A percentile compares a stretch with the other conserved stretches of the same genome.
Evolutionary conservation across 202 grass and related monocot genomes (phyloP).

Genomic region (Eragrostis tef): DNA sequence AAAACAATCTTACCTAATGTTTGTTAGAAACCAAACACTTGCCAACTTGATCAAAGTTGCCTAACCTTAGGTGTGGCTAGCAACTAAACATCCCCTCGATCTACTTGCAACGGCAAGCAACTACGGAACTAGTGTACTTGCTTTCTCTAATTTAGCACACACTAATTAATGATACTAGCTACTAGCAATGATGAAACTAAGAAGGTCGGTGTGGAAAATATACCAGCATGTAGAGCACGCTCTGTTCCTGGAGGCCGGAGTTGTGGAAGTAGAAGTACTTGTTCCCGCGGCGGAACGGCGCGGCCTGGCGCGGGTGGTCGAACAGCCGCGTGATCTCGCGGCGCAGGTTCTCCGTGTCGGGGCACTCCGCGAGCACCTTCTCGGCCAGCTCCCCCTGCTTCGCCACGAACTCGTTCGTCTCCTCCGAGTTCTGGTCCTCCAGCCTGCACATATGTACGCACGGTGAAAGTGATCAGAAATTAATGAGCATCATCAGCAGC

Average conservation of each 20-base stretch:
- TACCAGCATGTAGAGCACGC: conserved; percentile 89
- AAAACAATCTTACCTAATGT: no score
- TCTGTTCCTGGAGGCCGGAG: conserved; percentile 87
- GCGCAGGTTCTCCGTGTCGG: conserved; percentile 64
- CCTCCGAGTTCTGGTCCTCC: conserved; percentile 88
- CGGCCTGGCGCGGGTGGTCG: conserved; percentile 78
- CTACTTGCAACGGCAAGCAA: no score
- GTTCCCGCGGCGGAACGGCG: conserved; percentile 71
- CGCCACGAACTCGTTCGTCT: conserved; percentile 86
- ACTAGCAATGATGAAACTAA: no score
- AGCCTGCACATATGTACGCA: conserved; percentile 47
- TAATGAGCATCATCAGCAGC: background rate
- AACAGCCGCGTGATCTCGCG: conserved; percentile 66
- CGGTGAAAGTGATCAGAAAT: no score
- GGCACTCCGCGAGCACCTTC: conserved; percentile 60
- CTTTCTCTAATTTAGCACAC: no score
- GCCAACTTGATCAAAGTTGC: no score
- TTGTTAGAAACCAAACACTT: no score
- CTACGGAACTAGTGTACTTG: no score
- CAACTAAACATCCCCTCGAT: no score
- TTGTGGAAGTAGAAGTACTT: conserved; percentile 94
- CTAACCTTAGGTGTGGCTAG: no score
- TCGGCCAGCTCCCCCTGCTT: conserved; percentile 70
- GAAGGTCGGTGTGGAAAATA: background rate
- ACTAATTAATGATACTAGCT: background rate